Percentiles rank a stretch among this genome's conserved stretches.
Conservation (phyloP, 179 eudicot species). For the Silene vulgaris region DNA sequence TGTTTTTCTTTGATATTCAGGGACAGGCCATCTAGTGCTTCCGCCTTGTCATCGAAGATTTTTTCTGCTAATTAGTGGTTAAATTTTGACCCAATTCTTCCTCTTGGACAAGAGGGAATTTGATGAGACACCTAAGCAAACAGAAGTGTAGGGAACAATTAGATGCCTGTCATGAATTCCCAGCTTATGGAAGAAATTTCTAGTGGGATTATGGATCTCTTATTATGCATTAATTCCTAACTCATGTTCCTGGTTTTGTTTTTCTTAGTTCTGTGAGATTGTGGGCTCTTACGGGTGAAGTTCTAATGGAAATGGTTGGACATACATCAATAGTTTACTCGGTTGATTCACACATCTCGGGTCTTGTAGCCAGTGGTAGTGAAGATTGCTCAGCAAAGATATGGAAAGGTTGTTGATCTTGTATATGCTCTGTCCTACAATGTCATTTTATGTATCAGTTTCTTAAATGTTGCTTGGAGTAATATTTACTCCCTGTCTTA, state of each 20-base stretch:
- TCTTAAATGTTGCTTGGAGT: background rate
- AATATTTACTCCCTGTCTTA: constrained; percentile 1
- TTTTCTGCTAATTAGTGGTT: no score
- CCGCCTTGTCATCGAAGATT: no score
- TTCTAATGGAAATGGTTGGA: constrained; percentile 96
- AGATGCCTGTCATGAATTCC: background rate
- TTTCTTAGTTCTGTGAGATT: constrained; percentile 71
- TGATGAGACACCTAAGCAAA: no score
- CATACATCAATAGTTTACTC: constrained; percentile 92
- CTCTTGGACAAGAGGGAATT: no score
- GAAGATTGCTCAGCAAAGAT: constrained; percentile 86
- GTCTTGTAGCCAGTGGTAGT: constrained; percentile 84
- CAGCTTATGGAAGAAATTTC: no score
- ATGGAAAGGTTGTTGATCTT: constrained; percentile 72
- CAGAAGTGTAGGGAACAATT: no score
- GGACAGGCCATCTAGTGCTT: background rate
- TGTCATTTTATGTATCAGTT: background rate
- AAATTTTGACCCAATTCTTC: no score
- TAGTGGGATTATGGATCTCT: no score
- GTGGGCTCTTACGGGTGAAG: constrained; percentile 79
- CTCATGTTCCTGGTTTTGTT: background rate
- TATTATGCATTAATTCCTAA: constrained; percentile 6
- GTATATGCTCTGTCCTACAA: background rate
- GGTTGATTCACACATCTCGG: constrained; percentile 77
- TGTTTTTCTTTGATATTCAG: background rate